phyloP scores from a whole-genome alignment of 352 stramenopile genomes.

The Pythium rishiriense region DNA sequence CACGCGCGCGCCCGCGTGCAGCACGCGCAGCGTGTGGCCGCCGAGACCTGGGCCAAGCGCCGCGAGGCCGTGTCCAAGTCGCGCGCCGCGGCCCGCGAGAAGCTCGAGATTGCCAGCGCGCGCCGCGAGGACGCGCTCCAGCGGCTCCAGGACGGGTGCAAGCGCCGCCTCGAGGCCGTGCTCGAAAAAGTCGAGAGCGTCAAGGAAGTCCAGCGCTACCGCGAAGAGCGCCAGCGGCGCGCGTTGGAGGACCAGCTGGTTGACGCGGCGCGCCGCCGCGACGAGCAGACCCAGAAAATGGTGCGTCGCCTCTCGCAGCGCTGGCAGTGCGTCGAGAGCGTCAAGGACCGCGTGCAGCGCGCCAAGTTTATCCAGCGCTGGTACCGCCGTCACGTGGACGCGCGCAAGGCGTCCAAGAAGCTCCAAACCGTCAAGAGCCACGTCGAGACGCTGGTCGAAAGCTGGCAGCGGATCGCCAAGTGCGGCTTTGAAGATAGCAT shows the following conservation, averaged over 20 bases:
- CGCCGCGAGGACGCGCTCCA: slow-evolving; percentile 46
- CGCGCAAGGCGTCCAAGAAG: slow-evolving; percentile 38
- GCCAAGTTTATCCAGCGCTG: slow-evolving; percentile 80
- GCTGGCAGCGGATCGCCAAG: slow-evolving; percentile 42
- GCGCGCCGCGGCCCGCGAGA: slow-evolving; percentile 38
- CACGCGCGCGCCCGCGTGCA: slow-evolving; percentile 50
- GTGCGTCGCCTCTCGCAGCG: slow-evolving; percentile 49
- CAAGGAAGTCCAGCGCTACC: slow-evolving; percentile 43
- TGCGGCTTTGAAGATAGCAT: slow-evolving; percentile 65
- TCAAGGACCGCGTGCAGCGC: slow-evolving; percentile 59
- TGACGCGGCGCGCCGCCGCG: slow-evolving; percentile 46
- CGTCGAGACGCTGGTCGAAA: slow-evolving; percentile 40
- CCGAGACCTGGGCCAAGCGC: slow-evolving; percentile 50
- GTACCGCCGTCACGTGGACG: slow-evolving; percentile 54
- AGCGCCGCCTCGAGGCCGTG: slow-evolving; percentile 43
- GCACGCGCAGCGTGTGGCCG: slow-evolving; percentile 56
- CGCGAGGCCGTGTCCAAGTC: slow-evolving; percentile 39
- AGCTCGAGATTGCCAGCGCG: slow-evolving; percentile 46
- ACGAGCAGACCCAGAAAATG: slow-evolving; percentile 54
- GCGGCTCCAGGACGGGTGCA: slow-evolving; percentile 47
- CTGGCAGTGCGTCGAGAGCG: slow-evolving; percentile 70
- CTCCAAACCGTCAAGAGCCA: slow-evolving; percentile 39
- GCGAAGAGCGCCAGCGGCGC: slow-evolving; percentile 37
- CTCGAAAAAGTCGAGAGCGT: slow-evolving; percentile 56
- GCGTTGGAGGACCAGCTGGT: slow-evolving; percentile 49